Percentiles rank a stretch among this genome's conserved stretches.
Evolutionary conservation across 495 filamentous ascomycete genomes (phyloP).

Genomic region (Chaetomium tenue): DNA sequence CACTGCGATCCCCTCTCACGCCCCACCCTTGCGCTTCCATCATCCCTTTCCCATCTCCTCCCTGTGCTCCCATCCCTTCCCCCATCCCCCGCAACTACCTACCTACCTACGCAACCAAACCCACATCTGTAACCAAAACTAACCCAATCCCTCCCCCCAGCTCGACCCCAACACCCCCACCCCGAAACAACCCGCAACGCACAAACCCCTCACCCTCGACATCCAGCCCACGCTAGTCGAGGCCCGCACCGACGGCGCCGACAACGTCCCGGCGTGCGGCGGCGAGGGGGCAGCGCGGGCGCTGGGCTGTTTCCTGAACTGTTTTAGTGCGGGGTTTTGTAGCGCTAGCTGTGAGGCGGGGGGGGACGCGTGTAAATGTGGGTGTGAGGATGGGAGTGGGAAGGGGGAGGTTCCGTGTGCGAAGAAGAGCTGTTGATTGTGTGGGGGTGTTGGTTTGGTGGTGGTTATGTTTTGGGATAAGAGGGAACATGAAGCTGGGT

Average conservation of each 20-base stretch:
- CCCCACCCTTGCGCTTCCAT: too few species aligned
- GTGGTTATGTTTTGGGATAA: too few species aligned
- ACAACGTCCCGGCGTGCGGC: not conserved
- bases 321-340: not conserved
- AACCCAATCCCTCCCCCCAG: not conserved
- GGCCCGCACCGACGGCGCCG: not conserved
- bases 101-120: too few species aligned
- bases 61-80: not conserved
- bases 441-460: too few species aligned
- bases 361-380: not conserved
- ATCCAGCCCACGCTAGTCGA: not conserved
- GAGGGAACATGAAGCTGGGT: not conserved
- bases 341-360: not conserved
- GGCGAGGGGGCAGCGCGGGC: not conserved
- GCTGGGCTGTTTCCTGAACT: constrained; percentile 2
- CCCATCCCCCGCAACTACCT: too few species aligned
- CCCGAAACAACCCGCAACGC: not conserved
- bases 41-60: not conserved
- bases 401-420: not conserved
- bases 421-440: not conserved
- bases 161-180: not conserved
- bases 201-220: not conserved
- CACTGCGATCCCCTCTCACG: not conserved
- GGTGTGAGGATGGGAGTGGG: not conserved
- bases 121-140: too few species aligned